These are phyloP conservation scores for Phytopythium ostracodes DNA, from an alignment of 352 stramenopile genomes.

Conservation along the genomic window DNA sequence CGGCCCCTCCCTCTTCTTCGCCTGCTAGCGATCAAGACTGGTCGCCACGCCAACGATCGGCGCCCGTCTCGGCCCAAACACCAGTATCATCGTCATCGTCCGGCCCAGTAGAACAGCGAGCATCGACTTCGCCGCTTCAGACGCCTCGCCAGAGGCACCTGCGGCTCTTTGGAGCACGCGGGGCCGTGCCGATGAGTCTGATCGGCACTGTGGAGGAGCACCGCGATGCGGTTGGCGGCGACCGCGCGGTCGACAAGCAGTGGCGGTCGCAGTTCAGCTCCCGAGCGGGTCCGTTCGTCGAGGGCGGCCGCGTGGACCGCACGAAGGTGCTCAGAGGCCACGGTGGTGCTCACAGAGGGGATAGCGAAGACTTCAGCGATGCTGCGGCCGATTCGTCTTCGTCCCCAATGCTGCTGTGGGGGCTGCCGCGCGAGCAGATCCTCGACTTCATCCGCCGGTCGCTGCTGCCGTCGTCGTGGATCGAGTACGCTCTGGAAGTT, in stretches of 20 bases:
- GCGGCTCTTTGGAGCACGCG: background rate
- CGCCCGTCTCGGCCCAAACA: background rate
- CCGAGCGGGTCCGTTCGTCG: conserved; percentile 20
- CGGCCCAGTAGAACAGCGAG: background rate
- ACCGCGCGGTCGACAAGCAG: conserved; percentile 24
- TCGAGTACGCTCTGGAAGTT: conserved; percentile 26
- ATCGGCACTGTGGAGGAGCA: no score
- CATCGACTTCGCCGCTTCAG: background rate
- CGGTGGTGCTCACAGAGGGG: conserved; percentile 3
- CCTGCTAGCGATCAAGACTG: background rate
- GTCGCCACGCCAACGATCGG: background rate
- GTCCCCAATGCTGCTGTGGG: conserved; percentile 53
- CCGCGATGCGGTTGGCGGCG: background rate
- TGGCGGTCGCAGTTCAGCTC: conserved; percentile 49
- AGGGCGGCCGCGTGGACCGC: conserved; percentile 42
- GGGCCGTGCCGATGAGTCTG: no score
- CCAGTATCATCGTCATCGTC: background rate
- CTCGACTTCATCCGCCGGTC: conserved; percentile 78
- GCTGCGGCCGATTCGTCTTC: conserved; percentile 2
- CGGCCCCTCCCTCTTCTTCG: conserved; percentile 8
- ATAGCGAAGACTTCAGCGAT: background rate
- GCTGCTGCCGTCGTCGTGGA: conserved; percentile 58
- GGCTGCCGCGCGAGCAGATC: conserved; percentile 62
- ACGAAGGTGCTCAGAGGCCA: conserved; percentile 44
- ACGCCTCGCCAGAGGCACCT: conserved; percentile 5